Evolutionary conservation across 495 filamentous ascomycete genomes (phyloP), one percentile per base, ranked within the genome.

Genomic region (Penicillium desertorum): DNA sequence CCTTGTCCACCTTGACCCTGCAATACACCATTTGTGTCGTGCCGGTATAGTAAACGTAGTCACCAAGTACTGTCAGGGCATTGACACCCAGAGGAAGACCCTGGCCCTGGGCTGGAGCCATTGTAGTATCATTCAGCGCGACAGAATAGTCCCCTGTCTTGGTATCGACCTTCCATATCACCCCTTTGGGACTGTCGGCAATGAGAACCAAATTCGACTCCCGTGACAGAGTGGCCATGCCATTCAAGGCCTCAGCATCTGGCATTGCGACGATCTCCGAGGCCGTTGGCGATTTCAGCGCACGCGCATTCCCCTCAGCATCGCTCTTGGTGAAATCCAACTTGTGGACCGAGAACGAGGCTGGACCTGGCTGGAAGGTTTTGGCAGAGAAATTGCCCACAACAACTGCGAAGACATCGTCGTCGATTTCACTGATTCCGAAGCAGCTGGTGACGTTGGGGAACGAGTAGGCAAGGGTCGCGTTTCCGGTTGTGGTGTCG

Each of bases 381-480:
- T 48, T 43, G 2, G 65, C 59, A 14, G 69, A 68, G 63, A 74
- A 72, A 45, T 79, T 73, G 1, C 74, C 73, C 25, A 64, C 67
- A 10, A 72, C 68, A 4, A 80, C 72, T 12, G 71, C 71, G 60
- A 76, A 80, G 11, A 71, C 65, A 58, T 79, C 77, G 16, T 73
- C 60, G 6, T 61, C 55, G 1, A 79, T 60, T 45, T 77, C 68
- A 27, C 72, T 66, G 57, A 81, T 80, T 14, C 79, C 79, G 17
- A 76, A 60, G 43, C 72, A 62, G 50, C 64, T 70, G 14, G 58
- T 70, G 19, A 60, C 70, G 53, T 65, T 62, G 12, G 73, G 46
- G 56, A 80, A 74, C 16, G 56, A 63, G 25, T 71, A 48, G 8
- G 69, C 61, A 0, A 72, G 57, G 4, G 62, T 64, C 11, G 65